These are phyloP conservation scores for Periconia sp. DNA, from an alignment of 2,329 filamentous ascomycete genomes.

Conservation along the genomic window DNA sequence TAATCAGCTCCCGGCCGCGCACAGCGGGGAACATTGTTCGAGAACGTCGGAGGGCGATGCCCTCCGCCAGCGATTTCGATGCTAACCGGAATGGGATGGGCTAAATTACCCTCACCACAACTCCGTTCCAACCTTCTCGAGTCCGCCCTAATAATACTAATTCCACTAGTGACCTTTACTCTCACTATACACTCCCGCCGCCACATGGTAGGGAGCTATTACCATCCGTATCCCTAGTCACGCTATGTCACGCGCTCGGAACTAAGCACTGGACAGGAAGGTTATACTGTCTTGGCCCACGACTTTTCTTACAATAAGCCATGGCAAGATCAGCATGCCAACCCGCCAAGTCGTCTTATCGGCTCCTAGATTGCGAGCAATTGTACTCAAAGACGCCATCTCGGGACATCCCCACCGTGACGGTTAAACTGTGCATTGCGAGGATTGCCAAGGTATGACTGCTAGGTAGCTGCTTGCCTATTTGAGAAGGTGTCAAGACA, in stretches of 20 bases:
- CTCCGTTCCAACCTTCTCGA: too few species aligned
- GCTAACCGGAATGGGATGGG: too few species aligned
- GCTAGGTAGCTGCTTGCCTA: constrained; percentile 4
- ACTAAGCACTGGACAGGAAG: neutral
- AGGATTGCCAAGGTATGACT: neutral
- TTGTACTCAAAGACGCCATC: neutral
- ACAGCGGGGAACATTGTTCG: too few species aligned
- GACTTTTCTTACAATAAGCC: neutral
- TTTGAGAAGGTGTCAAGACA: constrained; percentile 2
- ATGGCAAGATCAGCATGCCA: constrained; percentile 1
- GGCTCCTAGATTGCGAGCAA: neutral
- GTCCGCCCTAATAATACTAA: too few species aligned
- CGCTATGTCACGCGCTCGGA: neutral
- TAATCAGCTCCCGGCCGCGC: constrained; percentile 4
- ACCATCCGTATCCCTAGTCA: neutral
- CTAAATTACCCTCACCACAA: too few species aligned
- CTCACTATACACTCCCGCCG: too few species aligned
- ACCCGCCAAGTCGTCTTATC: constrained; percentile 7
- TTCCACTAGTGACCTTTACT: too few species aligned
- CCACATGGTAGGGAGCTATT: too few species aligned
- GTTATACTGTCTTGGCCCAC: constrained; percentile 1
- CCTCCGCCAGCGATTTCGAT: too few species aligned
- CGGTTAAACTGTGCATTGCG: neutral
- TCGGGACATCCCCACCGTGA: neutral
- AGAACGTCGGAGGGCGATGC: too few species aligned